These are phyloP conservation scores for Quercus lobata DNA, from an alignment of 331 rosid genomes.

Conservation along the genomic window DNA sequence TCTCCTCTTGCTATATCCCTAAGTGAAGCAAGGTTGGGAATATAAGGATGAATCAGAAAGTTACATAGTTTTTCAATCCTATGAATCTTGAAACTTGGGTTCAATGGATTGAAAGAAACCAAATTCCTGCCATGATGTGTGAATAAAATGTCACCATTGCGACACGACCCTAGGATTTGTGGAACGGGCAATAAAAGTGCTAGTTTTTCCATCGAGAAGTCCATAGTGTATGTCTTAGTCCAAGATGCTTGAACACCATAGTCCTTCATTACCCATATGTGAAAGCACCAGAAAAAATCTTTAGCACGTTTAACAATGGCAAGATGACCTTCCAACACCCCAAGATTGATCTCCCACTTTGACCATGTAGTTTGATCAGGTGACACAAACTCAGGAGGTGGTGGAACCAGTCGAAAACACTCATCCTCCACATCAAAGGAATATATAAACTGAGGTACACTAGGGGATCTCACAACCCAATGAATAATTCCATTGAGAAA, in stretches of 20 bases:
- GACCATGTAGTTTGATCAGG: too few relatives aligned
- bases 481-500: background rate
- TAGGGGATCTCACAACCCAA: background rate
- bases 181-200: rapidly evolving
- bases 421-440: background rate
- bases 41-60: background rate
- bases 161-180: background rate
- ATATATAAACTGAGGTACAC: background rate
- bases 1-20: background rate
- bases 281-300: background rate
- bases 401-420: background rate
- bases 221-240: background rate
- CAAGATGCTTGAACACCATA: background rate
- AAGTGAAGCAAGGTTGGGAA: background rate
- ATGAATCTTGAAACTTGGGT: background rate
- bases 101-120: background rate
- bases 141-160: background rate
- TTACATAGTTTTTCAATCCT: background rate
- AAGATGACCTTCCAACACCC: background rate
- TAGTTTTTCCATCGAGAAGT: background rate
- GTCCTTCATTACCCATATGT: background rate
- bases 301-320: background rate
- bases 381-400: background rate
- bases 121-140: background rate
- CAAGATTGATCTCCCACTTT: background rate